Evolutionary conservation across 345 rosid genomes (phyloP).

Genomic region (Murraya koenigii): DNA sequence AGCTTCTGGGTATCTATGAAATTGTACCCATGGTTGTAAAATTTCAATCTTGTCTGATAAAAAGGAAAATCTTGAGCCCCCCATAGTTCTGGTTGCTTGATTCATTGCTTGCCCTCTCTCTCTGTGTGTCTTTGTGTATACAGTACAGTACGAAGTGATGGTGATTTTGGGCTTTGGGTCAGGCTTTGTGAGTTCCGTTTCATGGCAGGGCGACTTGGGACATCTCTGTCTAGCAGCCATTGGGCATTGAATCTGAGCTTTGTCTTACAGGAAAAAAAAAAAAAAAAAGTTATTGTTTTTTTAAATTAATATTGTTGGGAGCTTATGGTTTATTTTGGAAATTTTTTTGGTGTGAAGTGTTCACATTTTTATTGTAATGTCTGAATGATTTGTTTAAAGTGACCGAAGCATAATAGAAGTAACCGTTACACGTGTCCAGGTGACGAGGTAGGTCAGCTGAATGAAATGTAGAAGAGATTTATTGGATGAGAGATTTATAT

Average conservation of each 20-base stretch:
- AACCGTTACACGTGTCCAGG: too few species aligned
- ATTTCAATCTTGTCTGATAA: constrained; percentile 4
- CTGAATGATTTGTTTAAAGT: too few species aligned
- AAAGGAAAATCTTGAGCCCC: constrained; percentile 19
- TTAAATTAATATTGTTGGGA: too few species aligned
- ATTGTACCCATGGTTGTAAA: background rate
- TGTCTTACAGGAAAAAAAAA: background rate
- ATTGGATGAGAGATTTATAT: too few species aligned
- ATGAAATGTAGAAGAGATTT: too few species aligned
- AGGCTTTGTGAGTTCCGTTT: background rate
- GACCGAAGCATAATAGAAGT: too few species aligned
- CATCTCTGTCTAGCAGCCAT: background rate
- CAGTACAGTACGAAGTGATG: background rate
- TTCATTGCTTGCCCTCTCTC: background rate
- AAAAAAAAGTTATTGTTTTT: too few species aligned
- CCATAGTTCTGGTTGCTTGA: background rate
- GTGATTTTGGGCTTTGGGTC: background rate
- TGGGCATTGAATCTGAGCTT: background rate
- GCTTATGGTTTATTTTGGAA: too few species aligned
- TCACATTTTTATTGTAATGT: too few species aligned
- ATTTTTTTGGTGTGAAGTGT: too few species aligned
- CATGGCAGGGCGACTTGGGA: background rate
- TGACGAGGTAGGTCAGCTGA: too few species aligned
- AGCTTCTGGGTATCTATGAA: background rate
- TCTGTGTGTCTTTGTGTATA: background rate